Base-by-base conservation (phyloP, 345 rosid species). In the Microcos paniculata region DNA sequence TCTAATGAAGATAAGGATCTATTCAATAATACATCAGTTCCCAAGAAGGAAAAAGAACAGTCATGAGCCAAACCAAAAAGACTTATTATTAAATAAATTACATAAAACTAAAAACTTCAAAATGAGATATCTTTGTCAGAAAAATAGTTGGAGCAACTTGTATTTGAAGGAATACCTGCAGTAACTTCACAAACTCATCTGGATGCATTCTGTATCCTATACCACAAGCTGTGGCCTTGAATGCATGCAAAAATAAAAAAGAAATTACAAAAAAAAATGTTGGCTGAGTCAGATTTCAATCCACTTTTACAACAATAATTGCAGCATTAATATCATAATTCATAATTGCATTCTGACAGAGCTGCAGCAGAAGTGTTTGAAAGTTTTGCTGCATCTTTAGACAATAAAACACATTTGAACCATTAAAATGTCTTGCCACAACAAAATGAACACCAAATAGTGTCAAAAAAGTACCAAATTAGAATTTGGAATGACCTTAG, bases 191-290 rank as follows among this genome's bases (percentile, higher is more conserved):
- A 90, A 95, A 95, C 80, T 95, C 99, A 19, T 82, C 90, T n/a
- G 98, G 98, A 72, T 97, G 98, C 98, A 95, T 95, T 77, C 99
- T 98, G 82, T 96, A 93, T 62, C 99, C 97, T 75, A 97, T 98
- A 84, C 99, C 99, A 84, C 99, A 96, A 19, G 99, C 97, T 66
- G 98, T 95, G 83, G 99, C 99, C 99, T 93, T 73, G 23, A 82
- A 78, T 73, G 59, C 69, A n/a, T n/a, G n/a, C 76, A 21, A 80
- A 72, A 51, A 51, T 21, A 51, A 69, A 0, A 9, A 2, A 35
- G 5, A 2, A 35, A 35, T 35, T 35, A 65, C 1, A 69, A 69
- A 69, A 6, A 31, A 19, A 49, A 30, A 9, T 62, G 56, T 61
- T 12, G 62, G 55, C 26, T 68, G 49, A 26, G 4, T 14, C n/a